phyloP scores from a whole-genome alignment of 768 basidiomycete genomes.

The Lentinula boryana region DNA sequence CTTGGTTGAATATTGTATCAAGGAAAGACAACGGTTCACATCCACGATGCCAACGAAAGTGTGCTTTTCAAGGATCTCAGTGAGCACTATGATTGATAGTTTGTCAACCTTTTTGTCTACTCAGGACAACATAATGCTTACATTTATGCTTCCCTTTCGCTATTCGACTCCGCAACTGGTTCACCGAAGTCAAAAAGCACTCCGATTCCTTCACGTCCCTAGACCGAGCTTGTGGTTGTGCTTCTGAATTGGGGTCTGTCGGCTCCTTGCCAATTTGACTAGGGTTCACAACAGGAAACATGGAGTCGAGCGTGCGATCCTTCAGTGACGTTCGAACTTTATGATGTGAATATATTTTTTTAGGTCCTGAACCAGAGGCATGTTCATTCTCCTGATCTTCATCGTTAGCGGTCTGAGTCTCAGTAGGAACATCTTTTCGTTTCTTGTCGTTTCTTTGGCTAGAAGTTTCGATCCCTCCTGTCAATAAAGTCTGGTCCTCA shows the following conservation, averaged over 20 bases:
- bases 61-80: slow-evolving; percentile 80
- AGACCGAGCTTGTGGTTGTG: slow-evolving; percentile 20
- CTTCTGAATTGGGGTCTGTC: slow-evolving; percentile 7
- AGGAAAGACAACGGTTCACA: slow-evolving; percentile 59
- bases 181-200: slow-evolving; percentile 73
- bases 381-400: background rate
- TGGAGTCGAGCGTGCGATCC: slow-evolving; percentile 91
- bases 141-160: slow-evolving; percentile 62
- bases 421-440: slow-evolving; percentile 19
- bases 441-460: slow-evolving; percentile 17
- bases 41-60: slow-evolving; percentile 93
- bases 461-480: slow-evolving; percentile 40
- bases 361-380: slow-evolving; percentile 21
- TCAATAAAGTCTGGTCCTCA: slow-evolving; percentile 47
- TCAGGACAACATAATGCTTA: slow-evolving; percentile 26
- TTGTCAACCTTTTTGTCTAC: background rate
- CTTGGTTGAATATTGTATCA: slow-evolving; percentile 85
- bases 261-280: slow-evolving; percentile 26
- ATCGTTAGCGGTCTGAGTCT: background rate
- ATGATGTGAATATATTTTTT: slow-evolving; percentile 69
- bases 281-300: slow-evolving; percentile 72
- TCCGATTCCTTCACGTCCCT: slow-evolving; percentile 67
- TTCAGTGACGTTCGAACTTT: slow-evolving; percentile 87
- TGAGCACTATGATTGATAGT: slow-evolving; percentile 48
- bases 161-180: slow-evolving; percentile 53